Evolutionary conservation across 305 asterid species (phyloP).

Genomic region (Rubia occidens): DNA sequence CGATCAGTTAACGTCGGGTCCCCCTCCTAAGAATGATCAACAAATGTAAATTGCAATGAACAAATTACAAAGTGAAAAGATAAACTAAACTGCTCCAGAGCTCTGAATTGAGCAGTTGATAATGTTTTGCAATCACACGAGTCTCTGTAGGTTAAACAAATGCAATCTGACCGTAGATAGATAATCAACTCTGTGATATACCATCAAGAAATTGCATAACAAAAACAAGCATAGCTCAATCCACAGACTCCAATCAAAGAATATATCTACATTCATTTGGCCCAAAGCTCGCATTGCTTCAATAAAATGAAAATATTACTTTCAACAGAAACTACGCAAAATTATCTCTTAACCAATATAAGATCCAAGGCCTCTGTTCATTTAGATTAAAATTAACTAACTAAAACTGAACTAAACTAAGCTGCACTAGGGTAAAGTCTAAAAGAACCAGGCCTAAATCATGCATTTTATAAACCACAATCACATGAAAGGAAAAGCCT

Average conservation of each 20-base stretch:
- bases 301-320: not conserved
- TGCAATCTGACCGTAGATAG: not conserved
- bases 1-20: constrained; percentile 81
- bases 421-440: not conserved
- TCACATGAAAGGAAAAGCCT: not conserved
- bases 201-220: not conserved
- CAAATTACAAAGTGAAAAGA: not conserved
- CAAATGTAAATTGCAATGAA: constrained; percentile 13
- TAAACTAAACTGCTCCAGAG: not conserved
- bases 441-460: not conserved
- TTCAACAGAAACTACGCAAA: not conserved
- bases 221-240: not conserved
- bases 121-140: not conserved
- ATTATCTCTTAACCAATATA: not conserved
- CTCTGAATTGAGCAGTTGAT: not conserved
- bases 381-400: not conserved
- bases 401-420: not conserved
- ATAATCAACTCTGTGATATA: not conserved
- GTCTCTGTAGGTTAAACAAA: not conserved
- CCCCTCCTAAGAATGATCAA: constrained; percentile 50
- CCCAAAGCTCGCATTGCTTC: not conserved
- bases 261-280: not conserved
- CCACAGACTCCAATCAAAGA: not conserved
- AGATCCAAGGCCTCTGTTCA: not conserved
- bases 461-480: not conserved